Percentiles rank a stretch among this genome's conserved stretches.
These are phyloP conservation scores for Colletotrichum tofieldiae DNA, from an alignment of 2,329 filamentous ascomycete genomes.

Conservation along the genomic window DNA sequence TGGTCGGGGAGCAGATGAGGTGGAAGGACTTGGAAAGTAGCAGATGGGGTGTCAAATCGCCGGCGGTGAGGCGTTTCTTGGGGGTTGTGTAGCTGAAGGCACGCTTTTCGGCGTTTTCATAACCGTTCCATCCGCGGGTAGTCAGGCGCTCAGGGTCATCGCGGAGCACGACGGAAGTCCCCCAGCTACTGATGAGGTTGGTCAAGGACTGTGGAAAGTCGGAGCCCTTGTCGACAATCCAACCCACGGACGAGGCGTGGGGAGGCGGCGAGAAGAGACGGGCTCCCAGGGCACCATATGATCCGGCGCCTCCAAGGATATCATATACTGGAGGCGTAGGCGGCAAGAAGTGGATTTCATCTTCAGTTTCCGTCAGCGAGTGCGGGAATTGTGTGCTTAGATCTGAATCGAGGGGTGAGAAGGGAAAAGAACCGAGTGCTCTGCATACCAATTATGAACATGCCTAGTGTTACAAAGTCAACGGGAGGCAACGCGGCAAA, in stretches of 20 bases:
- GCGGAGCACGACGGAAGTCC: conserved; percentile 80
- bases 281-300: conserved; percentile 90
- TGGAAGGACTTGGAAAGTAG: conserved; percentile 86
- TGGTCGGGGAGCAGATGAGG: conserved; percentile 84
- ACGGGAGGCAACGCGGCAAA: conserved; percentile 53
- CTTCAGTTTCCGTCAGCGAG: conserved; percentile 59
- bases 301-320: conserved; percentile 90
- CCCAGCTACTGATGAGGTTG: conserved; percentile 79
- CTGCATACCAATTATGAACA: conserved; percentile 79
- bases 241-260: conserved; percentile 80
- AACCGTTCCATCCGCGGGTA: conserved; percentile 94
- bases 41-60: conserved; percentile 77
- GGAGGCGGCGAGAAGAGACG: conserved; percentile 85
- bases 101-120: conserved; percentile 77
- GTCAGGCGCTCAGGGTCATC: conserved; percentile 79
- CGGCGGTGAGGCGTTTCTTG: conserved; percentile 84
- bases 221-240: conserved; percentile 91
- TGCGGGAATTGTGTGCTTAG: not conserved
- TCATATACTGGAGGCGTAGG: conserved; percentile 79
- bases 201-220: conserved; percentile 84
- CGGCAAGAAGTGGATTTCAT: conserved; percentile 90
- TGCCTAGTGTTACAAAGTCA: conserved; percentile 80
- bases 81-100: conserved; percentile 91
- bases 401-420: not conserved
- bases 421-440: not conserved